Base-by-base conservation (phyloP, 1,284 basidiomycete species). In the Boletus albobrunnescens region DNA sequence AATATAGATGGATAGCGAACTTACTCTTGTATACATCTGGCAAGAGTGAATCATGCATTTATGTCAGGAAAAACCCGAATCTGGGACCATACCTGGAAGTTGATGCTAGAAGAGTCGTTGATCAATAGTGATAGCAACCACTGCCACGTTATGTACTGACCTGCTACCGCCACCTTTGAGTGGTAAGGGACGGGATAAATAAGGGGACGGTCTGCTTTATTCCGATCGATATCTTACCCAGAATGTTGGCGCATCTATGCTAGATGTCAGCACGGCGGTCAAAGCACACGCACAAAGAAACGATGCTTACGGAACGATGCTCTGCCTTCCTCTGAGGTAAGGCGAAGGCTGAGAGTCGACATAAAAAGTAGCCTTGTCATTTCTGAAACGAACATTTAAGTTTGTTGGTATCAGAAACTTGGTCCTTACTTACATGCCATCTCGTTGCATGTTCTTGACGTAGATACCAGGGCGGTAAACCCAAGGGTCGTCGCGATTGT, bases 401-500 rank as follows among this genome's bases (percentile, higher is more conserved):
- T 39, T 20, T 20, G 31, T 42, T 8, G 22, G 26, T 12, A 16
- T 20, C 28, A 23, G 12, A 23, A 6, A 12, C 3, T 19, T 41
- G 7, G 16, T 22, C n/a, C 22, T 27, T 9, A 42, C 79, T 56
- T 60, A 82, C 82, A 83, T 68, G 58, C 81, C 82, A 57, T 84
- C 76, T 13, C 69, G 70, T 63, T 83, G 80, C 82, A 84, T 85
- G 61, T 83, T 84, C 63, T 67, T 77, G 46, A 80, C 81, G 51
- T 75, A 84, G 58, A 84, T 82, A 58, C 82, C 82, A 35, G 82
- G 82, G 36, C 76, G 71, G 59, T 83, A 84, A 40, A 86, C 83
- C 82, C 82, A 84, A 36, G 83, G 82, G 55, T 85, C 83, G 55
- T 85, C 83, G 23, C 81, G 71, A 67, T 85, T 84, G 69, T 84